Evolutionary conservation across 2,329 filamentous ascomycete genomes (phyloP).

Genomic region (Alternaria brassicicola): DNA sequence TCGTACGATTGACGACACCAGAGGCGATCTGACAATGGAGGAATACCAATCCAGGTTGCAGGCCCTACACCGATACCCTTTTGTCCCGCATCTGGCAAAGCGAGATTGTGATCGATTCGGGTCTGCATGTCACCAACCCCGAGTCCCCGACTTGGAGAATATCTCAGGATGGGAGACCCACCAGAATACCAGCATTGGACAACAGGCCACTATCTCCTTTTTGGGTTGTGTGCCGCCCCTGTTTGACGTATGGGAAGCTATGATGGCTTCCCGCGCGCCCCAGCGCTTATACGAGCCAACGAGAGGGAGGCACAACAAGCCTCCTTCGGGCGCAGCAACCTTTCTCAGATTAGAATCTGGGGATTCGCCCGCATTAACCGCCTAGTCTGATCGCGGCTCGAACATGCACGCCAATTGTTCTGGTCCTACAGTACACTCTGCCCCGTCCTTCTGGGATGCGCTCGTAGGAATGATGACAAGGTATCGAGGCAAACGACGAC

Average conservation of each 20-base stretch:
- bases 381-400: neutral
- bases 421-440: neutral
- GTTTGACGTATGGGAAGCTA: neutral
- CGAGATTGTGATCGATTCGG: neutral
- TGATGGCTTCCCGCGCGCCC: constrained; percentile 6
- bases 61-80: neutral
- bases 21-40: neutral
- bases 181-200: neutral
- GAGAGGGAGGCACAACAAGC: neutral
- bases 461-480: neutral
- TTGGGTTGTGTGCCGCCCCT: neutral
- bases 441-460: neutral
- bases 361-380: neutral
- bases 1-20: constrained; percentile 7
- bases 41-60: neutral
- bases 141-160: neutral
- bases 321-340: neutral
- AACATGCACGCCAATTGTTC: neutral
- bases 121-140: neutral
- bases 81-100: neutral
- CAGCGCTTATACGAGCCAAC: constrained; percentile 14
- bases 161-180: neutral
- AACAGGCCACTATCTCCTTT: neutral
- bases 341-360: neutral
- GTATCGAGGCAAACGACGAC: neutral